Evolutionary conservation across 1,284 basidiomycete species (phyloP).

Genomic region (Naganishia sp.): DNA sequence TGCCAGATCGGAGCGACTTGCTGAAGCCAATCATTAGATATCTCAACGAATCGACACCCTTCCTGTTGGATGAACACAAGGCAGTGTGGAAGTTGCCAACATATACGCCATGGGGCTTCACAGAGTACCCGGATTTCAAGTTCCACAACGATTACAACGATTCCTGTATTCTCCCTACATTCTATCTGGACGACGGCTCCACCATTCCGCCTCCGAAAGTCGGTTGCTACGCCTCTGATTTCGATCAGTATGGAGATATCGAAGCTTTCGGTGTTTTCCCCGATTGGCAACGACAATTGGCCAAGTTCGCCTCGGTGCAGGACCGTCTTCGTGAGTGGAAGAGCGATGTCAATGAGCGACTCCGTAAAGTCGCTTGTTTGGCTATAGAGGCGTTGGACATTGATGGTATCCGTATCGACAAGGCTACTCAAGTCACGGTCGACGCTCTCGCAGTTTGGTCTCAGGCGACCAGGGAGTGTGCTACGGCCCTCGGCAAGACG

Average conservation of each 20-base stretch:
- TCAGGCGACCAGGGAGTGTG: constrained; percentile 70
- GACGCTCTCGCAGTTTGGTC: constrained; percentile 76
- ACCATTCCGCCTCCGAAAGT: constrained; percentile 61
- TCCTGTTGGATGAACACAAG: constrained; percentile 71
- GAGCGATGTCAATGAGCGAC: constrained; percentile 69
- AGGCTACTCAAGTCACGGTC: constrained; percentile 84
- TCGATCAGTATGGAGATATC: constrained; percentile 91
- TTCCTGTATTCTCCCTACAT: constrained; percentile 71
- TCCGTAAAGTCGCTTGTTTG: constrained; percentile 77
- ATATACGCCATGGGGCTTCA: constrained; percentile 80
- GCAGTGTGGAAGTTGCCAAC: constrained; percentile 72
- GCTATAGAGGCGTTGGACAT: constrained; percentile 80
- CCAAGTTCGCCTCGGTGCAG: constrained; percentile 91
- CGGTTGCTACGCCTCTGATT: constrained; percentile 77
- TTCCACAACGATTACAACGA: constrained; percentile 62
- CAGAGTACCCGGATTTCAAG: constrained; percentile 76
- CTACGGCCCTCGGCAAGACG: constrained; percentile 67
- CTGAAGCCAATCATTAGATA: constrained; percentile 57
- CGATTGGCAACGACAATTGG: constrained; percentile 77
- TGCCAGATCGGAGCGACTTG: neutral
- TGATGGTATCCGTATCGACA: constrained; percentile 90
- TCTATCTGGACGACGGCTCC: constrained; percentile 74
- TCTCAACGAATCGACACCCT: constrained; percentile 76
- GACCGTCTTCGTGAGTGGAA: constrained; percentile 90
- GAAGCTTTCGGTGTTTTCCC: constrained; percentile 90